Evolutionary conservation across 228 moss, liverwort and hornwort genomes (phyloP).

Genomic region (Sphagnum magellanicum): DNA sequence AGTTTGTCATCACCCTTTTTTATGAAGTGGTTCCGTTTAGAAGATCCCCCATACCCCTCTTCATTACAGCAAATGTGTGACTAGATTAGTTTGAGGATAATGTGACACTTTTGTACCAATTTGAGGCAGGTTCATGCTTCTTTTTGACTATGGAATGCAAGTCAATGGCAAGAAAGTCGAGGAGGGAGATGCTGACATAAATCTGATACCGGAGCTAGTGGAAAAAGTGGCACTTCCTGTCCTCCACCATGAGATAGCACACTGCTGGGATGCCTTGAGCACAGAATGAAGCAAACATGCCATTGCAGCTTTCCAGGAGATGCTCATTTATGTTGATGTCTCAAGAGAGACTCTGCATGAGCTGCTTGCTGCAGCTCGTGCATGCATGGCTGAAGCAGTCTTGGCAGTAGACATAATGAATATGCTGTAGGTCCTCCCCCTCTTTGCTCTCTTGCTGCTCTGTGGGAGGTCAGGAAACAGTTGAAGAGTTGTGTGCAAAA

Average conservation of each 20-base stretch:
- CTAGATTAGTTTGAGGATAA: too few relatives aligned
- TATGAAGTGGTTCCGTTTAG: too few relatives aligned
- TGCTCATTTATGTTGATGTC: conserved; percentile 79
- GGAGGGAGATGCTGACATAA: conserved; percentile 60
- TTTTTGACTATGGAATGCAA: conserved; percentile 73
- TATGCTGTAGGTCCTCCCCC: too few relatives aligned
- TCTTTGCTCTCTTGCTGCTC: too few relatives aligned
- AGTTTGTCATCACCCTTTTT: too few relatives aligned
- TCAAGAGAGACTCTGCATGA: conserved; percentile 78
- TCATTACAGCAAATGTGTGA: too few relatives aligned
- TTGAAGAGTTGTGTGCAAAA: too few relatives aligned
- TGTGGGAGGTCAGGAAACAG: too few relatives aligned
- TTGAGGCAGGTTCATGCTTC: conserved; percentile 45
- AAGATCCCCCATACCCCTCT: too few relatives aligned
- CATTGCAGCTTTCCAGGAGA: conserved; percentile 71
- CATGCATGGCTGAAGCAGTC: conserved; percentile 62
- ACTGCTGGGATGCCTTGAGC: conserved; percentile 94
- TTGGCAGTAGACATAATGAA: conserved; percentile 50
- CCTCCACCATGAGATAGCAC: conserved; percentile 85
- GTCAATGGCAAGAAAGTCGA: conserved; percentile 47
- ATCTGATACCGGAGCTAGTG: conserved; percentile 80
- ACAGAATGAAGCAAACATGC: conserved; percentile 67
- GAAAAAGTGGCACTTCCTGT: conserved; percentile 94
- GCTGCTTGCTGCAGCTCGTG: conserved; percentile 56
- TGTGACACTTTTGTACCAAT: too few relatives aligned